phyloP scores from a whole-genome alignment of 23 red algal species.

The Gracilaria domingensis region DNA sequence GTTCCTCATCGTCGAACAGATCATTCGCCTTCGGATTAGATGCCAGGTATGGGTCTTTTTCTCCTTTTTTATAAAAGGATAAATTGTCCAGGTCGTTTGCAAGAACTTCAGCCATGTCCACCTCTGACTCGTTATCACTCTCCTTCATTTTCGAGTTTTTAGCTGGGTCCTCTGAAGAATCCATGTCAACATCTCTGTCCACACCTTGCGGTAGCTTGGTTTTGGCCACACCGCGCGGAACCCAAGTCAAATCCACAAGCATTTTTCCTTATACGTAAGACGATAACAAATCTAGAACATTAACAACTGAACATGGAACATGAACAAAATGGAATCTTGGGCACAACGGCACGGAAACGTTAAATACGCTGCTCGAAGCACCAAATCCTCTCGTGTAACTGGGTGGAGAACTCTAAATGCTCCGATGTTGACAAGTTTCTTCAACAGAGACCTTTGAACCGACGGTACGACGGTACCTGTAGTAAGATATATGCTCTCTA shows the following conservation, averaged over 20 bases:
- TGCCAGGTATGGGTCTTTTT: slow-evolving; percentile 68
- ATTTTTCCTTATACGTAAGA: neutral
- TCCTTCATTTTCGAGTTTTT: slow-evolving; percentile 30
- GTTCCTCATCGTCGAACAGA: slow-evolving; percentile 81
- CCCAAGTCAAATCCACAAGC: slow-evolving; percentile 58
- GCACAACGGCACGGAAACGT: too few relatives aligned
- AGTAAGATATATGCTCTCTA: too few relatives aligned
- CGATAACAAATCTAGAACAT: too few relatives aligned
- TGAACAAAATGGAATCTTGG: too few relatives aligned
- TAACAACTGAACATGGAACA: neutral
- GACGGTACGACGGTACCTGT: too few relatives aligned
- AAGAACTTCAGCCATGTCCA: slow-evolving; percentile 76
- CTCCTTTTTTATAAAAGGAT: slow-evolving; percentile 56
- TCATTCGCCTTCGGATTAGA: slow-evolving; percentile 46
- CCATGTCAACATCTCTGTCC: slow-evolving; percentile 50
- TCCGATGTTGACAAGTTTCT: too few relatives aligned
- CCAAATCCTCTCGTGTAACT: too few relatives aligned
- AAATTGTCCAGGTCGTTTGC: slow-evolving; percentile 72
- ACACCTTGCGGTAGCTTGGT: slow-evolving; percentile 58
- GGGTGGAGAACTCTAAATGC: too few relatives aligned
- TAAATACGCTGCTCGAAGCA: neutral
- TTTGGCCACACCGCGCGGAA: slow-evolving; percentile 59
- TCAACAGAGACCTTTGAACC: too few relatives aligned
- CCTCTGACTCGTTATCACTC: slow-evolving; percentile 25
- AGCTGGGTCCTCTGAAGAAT: neutral